Percentiles rank a stretch among this genome's conserved stretches.
These are phyloP conservation scores for Russula earlei DNA, from an alignment of 768 basidiomycete species.

Conservation along the genomic window DNA sequence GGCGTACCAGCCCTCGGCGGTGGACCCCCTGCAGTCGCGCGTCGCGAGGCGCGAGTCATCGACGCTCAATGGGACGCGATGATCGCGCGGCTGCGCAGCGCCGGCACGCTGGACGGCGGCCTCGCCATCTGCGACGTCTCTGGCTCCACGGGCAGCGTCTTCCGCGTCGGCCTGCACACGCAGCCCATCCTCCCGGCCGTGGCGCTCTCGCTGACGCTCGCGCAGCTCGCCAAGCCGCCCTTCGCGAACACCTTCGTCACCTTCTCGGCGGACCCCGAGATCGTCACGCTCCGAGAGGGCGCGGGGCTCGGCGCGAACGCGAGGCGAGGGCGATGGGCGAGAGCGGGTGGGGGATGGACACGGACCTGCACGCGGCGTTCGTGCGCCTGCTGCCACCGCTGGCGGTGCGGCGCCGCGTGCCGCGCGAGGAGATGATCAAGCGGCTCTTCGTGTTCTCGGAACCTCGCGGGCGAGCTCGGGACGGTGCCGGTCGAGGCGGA, in stretches of 20 bases:
- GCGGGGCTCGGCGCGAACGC: slow-evolving; percentile 33
- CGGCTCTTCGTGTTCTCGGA: slow-evolving; percentile 65
- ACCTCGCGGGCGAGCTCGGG: slow-evolving; percentile 31
- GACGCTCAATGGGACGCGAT: slow-evolving; percentile 63
- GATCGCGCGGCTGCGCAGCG: slow-evolving; percentile 41
- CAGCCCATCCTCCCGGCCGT: slow-evolving; percentile 52
- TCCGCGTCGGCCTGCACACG: neutral
- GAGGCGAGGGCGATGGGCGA: slow-evolving; percentile 25
- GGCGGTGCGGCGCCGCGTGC: slow-evolving; percentile 46
- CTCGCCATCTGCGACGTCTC: slow-evolving; percentile 69
- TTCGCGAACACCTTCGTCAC: slow-evolving; percentile 62
- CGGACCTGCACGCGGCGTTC: slow-evolving; percentile 55
- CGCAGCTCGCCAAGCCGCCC: slow-evolving; percentile 51
- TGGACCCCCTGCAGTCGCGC: slow-evolving; percentile 25
- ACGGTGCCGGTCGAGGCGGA: slow-evolving; percentile 44
- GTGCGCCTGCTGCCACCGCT: slow-evolving; percentile 51
- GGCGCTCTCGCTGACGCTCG: slow-evolving; percentile 56
- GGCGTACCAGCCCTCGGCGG: slow-evolving; percentile 7
- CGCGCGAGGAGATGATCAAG: slow-evolving; percentile 64
- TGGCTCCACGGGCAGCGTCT: slow-evolving; percentile 51
- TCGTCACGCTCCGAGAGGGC: slow-evolving; percentile 40
- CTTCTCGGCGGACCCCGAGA: slow-evolving; percentile 44
- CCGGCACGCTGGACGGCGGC: slow-evolving; percentile 48
- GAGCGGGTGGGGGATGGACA: slow-evolving; percentile 46
- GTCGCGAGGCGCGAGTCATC: slow-evolving; percentile 35